Evolutionary conservation across 2,329 filamentous ascomycete genomes (phyloP).

Genomic region (Epichloe festucae): DNA sequence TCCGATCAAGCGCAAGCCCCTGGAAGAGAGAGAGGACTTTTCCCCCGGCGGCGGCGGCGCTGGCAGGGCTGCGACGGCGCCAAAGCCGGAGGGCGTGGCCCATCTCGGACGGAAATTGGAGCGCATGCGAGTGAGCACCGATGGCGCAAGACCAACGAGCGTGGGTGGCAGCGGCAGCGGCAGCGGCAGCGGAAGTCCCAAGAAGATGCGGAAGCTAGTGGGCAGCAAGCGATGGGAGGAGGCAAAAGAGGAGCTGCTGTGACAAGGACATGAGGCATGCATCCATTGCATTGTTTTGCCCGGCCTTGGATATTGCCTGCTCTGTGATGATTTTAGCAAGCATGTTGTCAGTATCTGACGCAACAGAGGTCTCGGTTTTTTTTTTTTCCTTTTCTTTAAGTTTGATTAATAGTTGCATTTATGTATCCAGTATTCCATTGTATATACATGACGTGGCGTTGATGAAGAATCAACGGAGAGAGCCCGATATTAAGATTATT

Average conservation of each 20-base stretch:
- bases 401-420: too few species aligned
- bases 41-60: background rate
- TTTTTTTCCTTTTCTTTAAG: too few species aligned
- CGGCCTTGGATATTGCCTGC: too few species aligned
- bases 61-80: background rate
- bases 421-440: too few species aligned
- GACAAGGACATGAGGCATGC: too few species aligned
- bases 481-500: too few species aligned
- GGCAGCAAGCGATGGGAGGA: constrained; percentile 34
- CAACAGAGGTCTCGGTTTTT: too few species aligned
- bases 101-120: constrained; percentile 36
- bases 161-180: constrained; percentile 3
- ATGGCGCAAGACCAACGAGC: constrained; percentile 15
- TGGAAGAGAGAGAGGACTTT: constrained; percentile 39
- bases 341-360: too few species aligned
- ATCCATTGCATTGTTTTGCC: too few species aligned
- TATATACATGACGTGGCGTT: too few species aligned
- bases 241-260: constrained; percentile 20
- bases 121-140: constrained; percentile 34
- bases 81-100: constrained; percentile 13
- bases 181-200: constrained; percentile 28
- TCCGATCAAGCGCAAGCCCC: constrained; percentile 45
- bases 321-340: too few species aligned
- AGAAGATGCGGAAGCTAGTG: constrained; percentile 38
- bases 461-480: too few species aligned